phyloP scores from a whole-genome alignment of 208 protist genomes.

The Sergeia podlipaevii region DNA sequence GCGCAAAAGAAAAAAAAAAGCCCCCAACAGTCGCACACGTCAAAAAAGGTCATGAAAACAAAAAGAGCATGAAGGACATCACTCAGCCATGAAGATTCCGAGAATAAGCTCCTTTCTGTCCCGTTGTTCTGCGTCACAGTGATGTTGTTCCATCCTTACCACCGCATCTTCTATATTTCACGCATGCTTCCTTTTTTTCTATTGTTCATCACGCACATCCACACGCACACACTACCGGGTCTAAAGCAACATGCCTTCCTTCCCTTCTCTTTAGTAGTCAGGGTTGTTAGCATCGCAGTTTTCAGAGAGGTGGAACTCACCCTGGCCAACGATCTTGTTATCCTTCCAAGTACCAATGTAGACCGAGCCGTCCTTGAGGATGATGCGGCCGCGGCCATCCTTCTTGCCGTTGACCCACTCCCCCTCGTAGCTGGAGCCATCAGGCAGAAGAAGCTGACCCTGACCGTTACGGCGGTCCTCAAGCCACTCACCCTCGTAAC shows the following conservation, averaged over 20 bases:
- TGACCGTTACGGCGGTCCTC: conserved; percentile 81
- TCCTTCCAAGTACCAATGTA: conserved; percentile 90
- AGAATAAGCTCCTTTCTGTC: too few species aligned
- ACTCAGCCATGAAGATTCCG: too few species aligned
- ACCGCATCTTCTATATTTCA: too few species aligned
- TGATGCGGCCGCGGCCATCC: conserved; percentile 86
- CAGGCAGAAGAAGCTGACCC: conserved; percentile 71
- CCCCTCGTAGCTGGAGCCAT: conserved; percentile 88
- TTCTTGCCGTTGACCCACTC: conserved; percentile 84
- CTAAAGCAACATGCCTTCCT: background rate
- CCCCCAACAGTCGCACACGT: background rate
- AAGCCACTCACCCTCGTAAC: conserved; percentile 89
- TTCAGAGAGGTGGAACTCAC: conserved; percentile 84
- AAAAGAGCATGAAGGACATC: conserved; percentile 2
- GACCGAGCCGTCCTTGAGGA: conserved; percentile 86
- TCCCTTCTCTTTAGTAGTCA: conserved; percentile 62
- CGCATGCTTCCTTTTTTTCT: too few species aligned
- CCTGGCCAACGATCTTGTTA: conserved; percentile 81
- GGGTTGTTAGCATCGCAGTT: conserved; percentile 90
- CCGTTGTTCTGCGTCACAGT: too few species aligned
- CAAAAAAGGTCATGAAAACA: background rate
- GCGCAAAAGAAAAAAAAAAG: conserved; percentile 25
- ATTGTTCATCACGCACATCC: too few species aligned
- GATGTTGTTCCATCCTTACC: too few species aligned
- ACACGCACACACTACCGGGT: too few species aligned